Evolutionary conservation across 768 basidiomycete genomes (phyloP).

Genomic region (Rhodocollybia butyracea): DNA sequence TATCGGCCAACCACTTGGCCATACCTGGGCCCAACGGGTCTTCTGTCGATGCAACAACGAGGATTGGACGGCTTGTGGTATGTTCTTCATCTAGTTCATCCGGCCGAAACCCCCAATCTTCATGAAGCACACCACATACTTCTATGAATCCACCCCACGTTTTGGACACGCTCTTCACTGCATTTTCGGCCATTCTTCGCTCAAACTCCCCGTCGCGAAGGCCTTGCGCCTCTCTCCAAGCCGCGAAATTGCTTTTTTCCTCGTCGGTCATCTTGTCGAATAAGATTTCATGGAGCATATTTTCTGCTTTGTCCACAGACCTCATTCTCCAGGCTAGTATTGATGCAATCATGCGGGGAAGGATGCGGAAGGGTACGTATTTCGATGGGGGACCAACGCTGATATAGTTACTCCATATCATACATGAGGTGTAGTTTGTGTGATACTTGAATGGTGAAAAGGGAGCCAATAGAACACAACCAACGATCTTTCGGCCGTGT

Average conservation of each 20-base stretch:
- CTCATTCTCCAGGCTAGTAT: constrained; percentile 32
- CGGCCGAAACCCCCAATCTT: constrained; percentile 36
- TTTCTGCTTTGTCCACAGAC: constrained; percentile 37
- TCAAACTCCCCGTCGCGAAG: background rate
- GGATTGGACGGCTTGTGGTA: constrained; percentile 38
- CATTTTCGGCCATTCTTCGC: background rate
- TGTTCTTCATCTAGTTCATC: constrained; percentile 41
- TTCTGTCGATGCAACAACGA: constrained; percentile 39
- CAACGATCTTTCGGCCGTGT: constrained; percentile 40
- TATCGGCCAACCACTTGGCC: constrained; percentile 43
- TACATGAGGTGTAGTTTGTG: constrained; percentile 37
- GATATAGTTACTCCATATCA: constrained; percentile 47
- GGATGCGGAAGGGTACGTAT: constrained; percentile 37
- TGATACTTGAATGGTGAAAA: constrained; percentile 46
- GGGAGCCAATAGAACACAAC: constrained; percentile 45
- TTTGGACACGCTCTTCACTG: constrained; percentile 5
- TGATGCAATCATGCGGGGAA: constrained; percentile 28
- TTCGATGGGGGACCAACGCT: constrained; percentile 40
- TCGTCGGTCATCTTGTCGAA: constrained; percentile 37
- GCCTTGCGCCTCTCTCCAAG: constrained; percentile 32
- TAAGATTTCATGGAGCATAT: constrained; percentile 33
- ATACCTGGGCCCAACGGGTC: constrained; percentile 40
- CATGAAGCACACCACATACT: background rate
- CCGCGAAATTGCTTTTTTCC: constrained; percentile 33
- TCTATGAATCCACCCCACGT: background rate